Conservation (phyloP, 2,329 filamentous ascomycete species). For the Phaeosphaeriaceae sp. region DNA sequence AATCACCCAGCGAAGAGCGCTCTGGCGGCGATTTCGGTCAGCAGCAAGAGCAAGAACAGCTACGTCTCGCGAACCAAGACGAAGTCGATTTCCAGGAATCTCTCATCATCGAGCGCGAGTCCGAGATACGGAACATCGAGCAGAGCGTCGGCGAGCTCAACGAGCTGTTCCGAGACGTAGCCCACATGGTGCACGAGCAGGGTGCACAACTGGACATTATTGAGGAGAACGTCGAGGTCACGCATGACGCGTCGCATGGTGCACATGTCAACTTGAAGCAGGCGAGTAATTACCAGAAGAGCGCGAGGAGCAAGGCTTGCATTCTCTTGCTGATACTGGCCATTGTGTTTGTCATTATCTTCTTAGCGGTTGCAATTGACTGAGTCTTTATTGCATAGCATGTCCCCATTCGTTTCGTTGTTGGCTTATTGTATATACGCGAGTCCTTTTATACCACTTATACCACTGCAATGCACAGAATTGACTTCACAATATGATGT, state of each 20-base stretch:
- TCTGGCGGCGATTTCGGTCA: conserved; percentile 61
- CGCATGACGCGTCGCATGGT: conserved; percentile 79
- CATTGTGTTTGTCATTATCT: conserved; percentile 86
- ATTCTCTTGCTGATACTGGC: conserved; percentile 88
- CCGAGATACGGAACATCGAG: conserved; percentile 97
- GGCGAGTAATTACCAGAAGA: conserved; percentile 92
- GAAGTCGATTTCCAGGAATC: conserved; percentile 98
- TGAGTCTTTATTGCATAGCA: conserved; percentile 1
- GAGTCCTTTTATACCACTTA: neutral
- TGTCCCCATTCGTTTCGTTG: neutral
- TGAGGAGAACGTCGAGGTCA: conserved; percentile 83
- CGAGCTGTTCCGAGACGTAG: conserved; percentile 96
- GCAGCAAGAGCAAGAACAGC: conserved; percentile 70
- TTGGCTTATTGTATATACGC: neutral
- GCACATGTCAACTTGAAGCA: conserved; percentile 86
- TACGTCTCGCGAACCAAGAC: conserved; percentile 84
- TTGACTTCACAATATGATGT: neutral
- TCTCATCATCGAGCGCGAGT: conserved; percentile 93
- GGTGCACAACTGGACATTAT: conserved; percentile 89
- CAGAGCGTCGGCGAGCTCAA: conserved; percentile 95
- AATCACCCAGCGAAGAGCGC: conserved; percentile 52
- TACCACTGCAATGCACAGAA: neutral
- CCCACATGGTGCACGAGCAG: conserved; percentile 94
- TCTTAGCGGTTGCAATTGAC: conserved; percentile 83
- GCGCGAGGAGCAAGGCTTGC: conserved; percentile 91